Percentiles rank a stretch among this genome's conserved stretches.
Evolutionary conservation across 1,139 yeast species (phyloP).

Genomic region (Kluyveromyces sp.): DNA sequence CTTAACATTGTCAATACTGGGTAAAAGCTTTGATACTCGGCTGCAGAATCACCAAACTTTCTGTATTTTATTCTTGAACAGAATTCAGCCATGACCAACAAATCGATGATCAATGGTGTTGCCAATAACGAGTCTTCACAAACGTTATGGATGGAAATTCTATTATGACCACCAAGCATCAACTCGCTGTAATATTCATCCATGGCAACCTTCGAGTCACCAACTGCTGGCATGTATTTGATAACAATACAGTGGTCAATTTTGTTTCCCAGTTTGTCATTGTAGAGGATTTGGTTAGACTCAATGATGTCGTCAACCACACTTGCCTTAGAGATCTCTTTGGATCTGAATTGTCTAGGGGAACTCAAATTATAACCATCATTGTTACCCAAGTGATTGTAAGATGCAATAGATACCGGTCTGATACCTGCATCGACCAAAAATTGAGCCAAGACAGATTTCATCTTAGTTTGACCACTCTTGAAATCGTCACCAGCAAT

Average conservation of each 20-base stretch:
- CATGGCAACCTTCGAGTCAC: conserved; percentile 97
- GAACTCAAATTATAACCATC: conserved; percentile 91
- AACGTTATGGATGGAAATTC: conserved; percentile 87
- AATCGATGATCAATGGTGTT: conserved; percentile 87
- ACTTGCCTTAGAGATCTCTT: conserved; percentile 88
- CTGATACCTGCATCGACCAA: conserved; percentile 96
- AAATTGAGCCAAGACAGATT: conserved; percentile 91
- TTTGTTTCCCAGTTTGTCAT: conserved; percentile 66
- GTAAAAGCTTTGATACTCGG: conserved; percentile 60
- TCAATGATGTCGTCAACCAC: conserved; percentile 94
- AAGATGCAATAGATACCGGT: conserved; percentile 89
- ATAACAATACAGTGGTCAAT: conserved; percentile 95
- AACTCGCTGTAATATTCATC: conserved; percentile 95
- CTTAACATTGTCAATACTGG: conserved; percentile 81
- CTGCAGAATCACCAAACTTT: conserved; percentile 36
- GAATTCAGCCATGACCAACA: conserved; percentile 85
- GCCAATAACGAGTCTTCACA: conserved; percentile 95
- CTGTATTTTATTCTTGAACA: conserved; percentile 78
- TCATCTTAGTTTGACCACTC: conserved; percentile 92
- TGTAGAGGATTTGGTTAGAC: conserved; percentile 78
- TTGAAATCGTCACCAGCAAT: conserved; percentile 98
- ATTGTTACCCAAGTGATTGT: conserved; percentile 93
- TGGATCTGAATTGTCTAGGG: conserved; percentile 88
- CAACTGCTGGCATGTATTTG: conserved; percentile 89
- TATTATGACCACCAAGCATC: conserved; percentile 96